Evolutionary conservation across 441 rosid species (phyloP).

Genomic region (Rhodomyrtus psidioides): DNA sequence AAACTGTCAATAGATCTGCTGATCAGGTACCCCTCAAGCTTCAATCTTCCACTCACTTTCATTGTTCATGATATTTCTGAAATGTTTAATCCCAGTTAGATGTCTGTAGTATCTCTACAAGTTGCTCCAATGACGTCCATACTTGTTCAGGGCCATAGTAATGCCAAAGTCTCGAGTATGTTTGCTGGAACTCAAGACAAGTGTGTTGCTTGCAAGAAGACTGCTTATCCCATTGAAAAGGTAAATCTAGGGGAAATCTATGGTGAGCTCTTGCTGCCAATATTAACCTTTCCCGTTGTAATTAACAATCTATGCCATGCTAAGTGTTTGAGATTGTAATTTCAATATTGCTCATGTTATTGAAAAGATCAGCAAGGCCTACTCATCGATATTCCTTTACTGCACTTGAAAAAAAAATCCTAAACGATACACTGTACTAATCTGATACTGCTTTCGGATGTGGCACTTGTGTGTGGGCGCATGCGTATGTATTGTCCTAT

Average conservation of each 20-base stretch:
- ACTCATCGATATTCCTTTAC: not conserved
- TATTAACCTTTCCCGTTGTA: not conserved
- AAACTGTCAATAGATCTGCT: constrained; percentile 39
- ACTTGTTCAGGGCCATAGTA: constrained; percentile 27
- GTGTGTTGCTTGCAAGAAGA: constrained; percentile 67
- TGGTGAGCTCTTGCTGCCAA: not conserved
- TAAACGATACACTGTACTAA: not conserved
- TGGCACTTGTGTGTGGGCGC: not conserved
- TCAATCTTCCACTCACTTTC: not conserved
- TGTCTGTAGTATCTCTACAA: not conserved
- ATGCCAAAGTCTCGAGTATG: constrained; percentile 48
- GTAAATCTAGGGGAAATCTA: constrained; percentile 16
- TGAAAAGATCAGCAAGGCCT: not conserved
- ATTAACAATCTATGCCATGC: not conserved
- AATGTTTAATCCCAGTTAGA: not conserved
- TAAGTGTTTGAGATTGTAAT: not conserved
- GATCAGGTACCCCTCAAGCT: constrained; percentile 34
- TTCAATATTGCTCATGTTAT: not conserved
- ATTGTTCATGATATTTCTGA: not conserved
- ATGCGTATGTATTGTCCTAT: not conserved
- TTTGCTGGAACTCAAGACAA: constrained; percentile 78
- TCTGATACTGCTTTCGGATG: not conserved
- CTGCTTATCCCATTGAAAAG: constrained; percentile 72
- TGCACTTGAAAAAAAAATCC: not conserved
- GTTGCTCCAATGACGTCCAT: not conserved